Conservation (phyloP, 768 basidiomycete species). For the Tylopilus balloui region DNA sequence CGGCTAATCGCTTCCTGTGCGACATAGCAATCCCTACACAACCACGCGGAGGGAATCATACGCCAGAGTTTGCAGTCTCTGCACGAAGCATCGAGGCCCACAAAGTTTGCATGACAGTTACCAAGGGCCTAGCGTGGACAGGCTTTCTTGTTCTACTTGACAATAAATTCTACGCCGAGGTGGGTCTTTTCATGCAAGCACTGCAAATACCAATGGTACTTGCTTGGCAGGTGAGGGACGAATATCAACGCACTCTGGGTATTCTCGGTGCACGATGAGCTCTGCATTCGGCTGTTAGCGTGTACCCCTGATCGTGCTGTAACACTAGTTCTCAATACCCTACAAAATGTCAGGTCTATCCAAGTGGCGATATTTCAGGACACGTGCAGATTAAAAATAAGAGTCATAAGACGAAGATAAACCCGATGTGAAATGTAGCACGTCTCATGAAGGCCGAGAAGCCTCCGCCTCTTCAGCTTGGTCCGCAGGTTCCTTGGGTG, state of each 20-base stretch:
- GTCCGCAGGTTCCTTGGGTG: constrained; percentile 32
- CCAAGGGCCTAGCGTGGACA: constrained; percentile 59
- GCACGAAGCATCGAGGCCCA: constrained; percentile 62
- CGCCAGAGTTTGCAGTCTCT: constrained; percentile 57
- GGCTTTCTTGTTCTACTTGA: constrained; percentile 59
- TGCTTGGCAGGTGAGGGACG: constrained; percentile 22
- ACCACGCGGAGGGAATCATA: constrained; percentile 72
- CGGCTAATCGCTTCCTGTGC: constrained; percentile 24
- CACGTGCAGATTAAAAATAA: constrained; percentile 20
- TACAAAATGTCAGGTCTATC: constrained; percentile 8
- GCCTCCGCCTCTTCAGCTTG: constrained; percentile 18
- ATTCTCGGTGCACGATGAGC: constrained; percentile 1
- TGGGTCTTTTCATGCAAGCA: constrained; percentile 18
- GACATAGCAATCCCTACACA: constrained; percentile 64
- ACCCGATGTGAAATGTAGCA: constrained; percentile 17
- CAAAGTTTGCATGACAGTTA: constrained; percentile 48
- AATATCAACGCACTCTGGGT: constrained; percentile 16
- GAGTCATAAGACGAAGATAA: constrained; percentile 14
- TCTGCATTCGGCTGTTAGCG: not conserved
- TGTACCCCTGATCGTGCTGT: constrained; percentile 6
- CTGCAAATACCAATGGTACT: not conserved
- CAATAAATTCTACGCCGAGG: constrained; percentile 52
- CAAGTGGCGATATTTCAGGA: constrained; percentile 9
- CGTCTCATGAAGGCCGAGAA: constrained; percentile 12
- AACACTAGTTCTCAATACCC: constrained; percentile 17